phyloP scores from a whole-genome alignment of 306 rosid genomes.

The Ormosia semicastrata region DNA sequence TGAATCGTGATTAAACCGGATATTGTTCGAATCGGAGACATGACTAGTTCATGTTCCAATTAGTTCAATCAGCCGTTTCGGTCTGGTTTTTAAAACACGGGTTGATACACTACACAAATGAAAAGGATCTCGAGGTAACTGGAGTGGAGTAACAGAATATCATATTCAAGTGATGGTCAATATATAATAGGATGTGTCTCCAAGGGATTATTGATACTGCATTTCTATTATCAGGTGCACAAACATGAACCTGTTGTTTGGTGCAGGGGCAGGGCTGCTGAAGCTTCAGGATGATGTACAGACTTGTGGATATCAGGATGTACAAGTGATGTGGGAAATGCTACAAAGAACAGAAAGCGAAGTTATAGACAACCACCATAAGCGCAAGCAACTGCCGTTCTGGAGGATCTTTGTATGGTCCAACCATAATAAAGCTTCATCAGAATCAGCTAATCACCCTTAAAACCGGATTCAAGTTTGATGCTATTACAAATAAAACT shows the following conservation, averaged over 20 bases:
- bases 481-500: slow-evolving; percentile 19
- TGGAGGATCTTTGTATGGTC: slow-evolving; percentile 69
- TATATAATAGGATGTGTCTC: not conserved
- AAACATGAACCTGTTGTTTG: not conserved
- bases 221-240: not conserved
- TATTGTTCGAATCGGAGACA: no score
- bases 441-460: slow-evolving; percentile 42
- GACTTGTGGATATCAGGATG: slow-evolving; percentile 79
- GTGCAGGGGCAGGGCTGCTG: slow-evolving; percentile 64
- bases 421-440: slow-evolving; percentile 32
- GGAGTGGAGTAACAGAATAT: not conserved
- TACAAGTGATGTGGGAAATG: slow-evolving; percentile 95
- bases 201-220: not conserved
- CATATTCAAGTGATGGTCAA: not conserved
- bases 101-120: not conserved
- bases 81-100: no score
- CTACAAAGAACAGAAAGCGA: slow-evolving; percentile 26
- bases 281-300: slow-evolving; percentile 77
- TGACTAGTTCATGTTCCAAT: no score
- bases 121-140: not conserved
- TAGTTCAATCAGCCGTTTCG: no score
- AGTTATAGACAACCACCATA: slow-evolving; percentile 25
- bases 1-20: no score
- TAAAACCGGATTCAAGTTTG: slow-evolving; percentile 17
- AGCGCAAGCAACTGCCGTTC: slow-evolving; percentile 55